Evolutionary conservation across 2,329 filamentous ascomycete genomes (phyloP).

Genomic region (Aspergillus sp.): DNA sequence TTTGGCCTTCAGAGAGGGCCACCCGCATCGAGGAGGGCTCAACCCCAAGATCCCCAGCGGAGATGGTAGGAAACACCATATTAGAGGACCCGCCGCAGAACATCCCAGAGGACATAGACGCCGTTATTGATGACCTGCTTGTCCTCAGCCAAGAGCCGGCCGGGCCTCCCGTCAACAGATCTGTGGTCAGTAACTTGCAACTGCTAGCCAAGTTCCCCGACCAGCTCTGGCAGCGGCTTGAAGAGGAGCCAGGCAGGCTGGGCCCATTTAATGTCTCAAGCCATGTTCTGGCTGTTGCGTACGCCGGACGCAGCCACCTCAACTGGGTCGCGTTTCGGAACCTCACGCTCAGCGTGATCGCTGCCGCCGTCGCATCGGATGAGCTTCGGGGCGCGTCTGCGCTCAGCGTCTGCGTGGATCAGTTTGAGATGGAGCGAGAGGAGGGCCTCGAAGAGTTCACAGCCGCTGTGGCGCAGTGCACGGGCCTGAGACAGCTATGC

Average conservation of each 20-base stretch:
- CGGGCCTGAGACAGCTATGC: slow-evolving; percentile 14
- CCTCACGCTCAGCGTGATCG: slow-evolving; percentile 14
- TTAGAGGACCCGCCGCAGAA: slow-evolving; percentile 5
- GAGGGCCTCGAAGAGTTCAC: slow-evolving; percentile 9
- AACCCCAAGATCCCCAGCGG: neutral
- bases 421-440: neutral
- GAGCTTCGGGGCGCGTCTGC: slow-evolving; percentile 16
- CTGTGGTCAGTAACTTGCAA: slow-evolving; percentile 8
- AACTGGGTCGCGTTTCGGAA: slow-evolving; percentile 17
- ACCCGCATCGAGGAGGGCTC: neutral
- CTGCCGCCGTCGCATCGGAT: slow-evolving; percentile 13
- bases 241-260: slow-evolving; percentile 16
- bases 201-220: slow-evolving; percentile 9
- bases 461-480: slow-evolving; percentile 9
- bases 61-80: neutral
- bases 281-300: slow-evolving; percentile 14
- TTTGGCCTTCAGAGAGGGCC: slow-evolving; percentile 8
- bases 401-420: slow-evolving; percentile 17
- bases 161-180: neutral
- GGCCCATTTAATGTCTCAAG: slow-evolving; percentile 11
- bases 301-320: slow-evolving; percentile 13
- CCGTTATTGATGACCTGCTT: slow-evolving; percentile 15
- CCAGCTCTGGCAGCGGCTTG: slow-evolving; percentile 13
- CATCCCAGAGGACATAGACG: neutral
- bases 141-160: slow-evolving; percentile 9